phyloP scores from a whole-genome alignment of 2,329 filamentous ascomycete genomes.

The Nectriaceae sp. region DNA sequence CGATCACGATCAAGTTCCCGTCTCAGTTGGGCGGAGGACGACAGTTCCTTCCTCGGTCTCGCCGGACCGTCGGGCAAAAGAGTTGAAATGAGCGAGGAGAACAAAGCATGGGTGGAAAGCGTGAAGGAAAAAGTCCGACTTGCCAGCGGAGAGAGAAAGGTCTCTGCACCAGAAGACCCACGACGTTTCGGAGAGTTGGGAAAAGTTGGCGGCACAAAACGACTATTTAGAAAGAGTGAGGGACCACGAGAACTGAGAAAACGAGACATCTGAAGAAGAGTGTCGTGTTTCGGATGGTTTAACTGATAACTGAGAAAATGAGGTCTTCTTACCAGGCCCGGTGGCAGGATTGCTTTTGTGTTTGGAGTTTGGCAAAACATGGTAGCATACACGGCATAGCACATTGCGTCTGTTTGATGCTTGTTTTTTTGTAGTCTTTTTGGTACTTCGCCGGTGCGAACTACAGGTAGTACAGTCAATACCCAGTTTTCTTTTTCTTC shows the following conservation, averaged over 20 bases:
- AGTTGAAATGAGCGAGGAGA: conserved; percentile 70
- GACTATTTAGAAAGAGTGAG: conserved; percentile 61
- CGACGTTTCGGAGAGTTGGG: conserved; percentile 68
- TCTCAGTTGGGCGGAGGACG: conserved; percentile 60
- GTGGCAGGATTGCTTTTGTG: conserved; percentile 16
- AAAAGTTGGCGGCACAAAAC: conserved; percentile 71
- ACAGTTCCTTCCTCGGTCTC: conserved; percentile 63
- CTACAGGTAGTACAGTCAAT: conserved; percentile 31
- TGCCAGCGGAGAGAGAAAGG: conserved; percentile 60
- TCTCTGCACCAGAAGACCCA: conserved; percentile 29
- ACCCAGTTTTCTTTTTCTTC: conserved; percentile 31
- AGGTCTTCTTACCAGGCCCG: too few species aligned
- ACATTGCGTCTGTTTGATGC: conserved; percentile 15
- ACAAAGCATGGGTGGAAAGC: conserved; percentile 78
- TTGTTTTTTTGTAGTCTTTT: conserved; percentile 17
- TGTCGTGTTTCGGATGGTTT: too few species aligned
- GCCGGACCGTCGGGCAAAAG: conserved; percentile 69
- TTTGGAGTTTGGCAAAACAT: conserved; percentile 24
- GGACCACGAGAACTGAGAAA: conserved; percentile 26
- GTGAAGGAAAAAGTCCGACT: conserved; percentile 79
- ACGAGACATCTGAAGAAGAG: too few species aligned
- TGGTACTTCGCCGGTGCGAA: conserved; percentile 24
- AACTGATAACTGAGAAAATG: too few species aligned
- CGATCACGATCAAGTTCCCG: conserved; percentile 55
- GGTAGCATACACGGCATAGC: conserved; percentile 23